Evolutionary conservation across 805 yeast species (phyloP), one percentile per base, ranked within the genome.

Genomic region (Saccharomycopsis javanensis): DNA sequence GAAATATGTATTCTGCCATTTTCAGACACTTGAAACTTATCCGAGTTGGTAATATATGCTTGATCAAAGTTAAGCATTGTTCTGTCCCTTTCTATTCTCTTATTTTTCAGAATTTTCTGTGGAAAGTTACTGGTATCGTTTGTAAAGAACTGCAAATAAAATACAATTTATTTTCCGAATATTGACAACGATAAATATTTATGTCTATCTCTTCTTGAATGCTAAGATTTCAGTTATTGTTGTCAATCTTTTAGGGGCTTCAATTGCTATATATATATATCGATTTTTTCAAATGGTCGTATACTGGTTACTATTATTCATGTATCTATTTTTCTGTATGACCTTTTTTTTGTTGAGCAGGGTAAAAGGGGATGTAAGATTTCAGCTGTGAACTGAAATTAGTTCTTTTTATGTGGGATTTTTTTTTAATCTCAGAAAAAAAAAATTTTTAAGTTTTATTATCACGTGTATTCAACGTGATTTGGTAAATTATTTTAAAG

Each of bases 1-100:
- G 83, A 75, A 25, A 77, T 76, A 15, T 76, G 76, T 1, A 71
- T 59, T 13, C 66, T 54, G 5, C 65, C 65, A 25, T 60, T 55
- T 5, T 53, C 31, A 6, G 61, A 55, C 7, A 57, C 61, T 30
- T 55, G 58, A 11, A 60, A 31, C n/a, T 53, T 15, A 10, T 56
- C 28, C 20, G 55, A 46, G 30, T 59, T 57, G 4, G 54, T 46
- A 15, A 59, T 53, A 27, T 56, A 56, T 13, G 61, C 61, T n/a
- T 50, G 53, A 13, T 45, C 38, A 38, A 56, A 28, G 30, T 55
- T 33, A n/a, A 58, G 45, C 51, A 34, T 42, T 35, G 15, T 6
- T 15, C 16, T 35, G 15, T 28, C 48, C 23, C 23, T 16, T 42
- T 20, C 15, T 23, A 20, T 42, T 20, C n/a, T 38, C 23, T 20